These are phyloP conservation scores for Talaromyces sp. DNA, from an alignment of 2,329 filamentous ascomycete species.

Conservation along the genomic window DNA sequence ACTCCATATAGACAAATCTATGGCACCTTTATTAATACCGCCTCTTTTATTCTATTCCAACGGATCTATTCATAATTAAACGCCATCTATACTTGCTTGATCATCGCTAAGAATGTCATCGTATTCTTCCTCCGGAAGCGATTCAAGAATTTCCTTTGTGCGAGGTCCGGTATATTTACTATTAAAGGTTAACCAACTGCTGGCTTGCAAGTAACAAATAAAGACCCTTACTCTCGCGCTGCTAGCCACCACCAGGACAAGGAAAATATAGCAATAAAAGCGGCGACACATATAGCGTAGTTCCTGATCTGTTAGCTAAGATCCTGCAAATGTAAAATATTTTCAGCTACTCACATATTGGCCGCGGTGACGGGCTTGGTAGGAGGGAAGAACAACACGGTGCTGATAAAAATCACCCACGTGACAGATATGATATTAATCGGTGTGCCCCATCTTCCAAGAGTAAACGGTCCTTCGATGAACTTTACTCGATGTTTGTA, in stretches of 20 bases:
- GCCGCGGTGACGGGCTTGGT: conserved; percentile 40
- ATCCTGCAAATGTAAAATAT: background rate
- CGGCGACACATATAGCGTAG: conserved; percentile 43
- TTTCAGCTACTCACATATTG: conserved; percentile 39
- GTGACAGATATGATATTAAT: conserved; percentile 52
- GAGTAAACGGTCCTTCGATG: conserved; percentile 52
- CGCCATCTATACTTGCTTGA: conserved; percentile 1
- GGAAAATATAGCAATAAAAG: conserved; percentile 45
- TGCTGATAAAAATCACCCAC: conserved; percentile 59
- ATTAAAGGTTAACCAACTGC: conserved; percentile 5
- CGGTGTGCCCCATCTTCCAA: conserved; percentile 50
- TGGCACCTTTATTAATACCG: background rate
- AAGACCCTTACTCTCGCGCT: conserved; percentile 31
- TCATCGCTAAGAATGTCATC: conserved; percentile 3
- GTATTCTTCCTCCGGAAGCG: conserved; percentile 28
- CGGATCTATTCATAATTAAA: conserved; percentile 3
- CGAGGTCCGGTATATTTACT: conserved; percentile 56
- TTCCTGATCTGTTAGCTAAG: conserved; percentile 29
- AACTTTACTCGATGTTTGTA: conserved; percentile 49
- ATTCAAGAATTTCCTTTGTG: conserved; percentile 46
- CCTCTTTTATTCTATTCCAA: background rate
- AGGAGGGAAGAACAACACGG: conserved; percentile 53
- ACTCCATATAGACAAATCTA: background rate
- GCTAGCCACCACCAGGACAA: conserved; percentile 44
- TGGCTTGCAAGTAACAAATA: background rate